phyloP scores from a whole-genome alignment of 2,329 filamentous ascomycete species.

The Helotiales sp. region DNA sequence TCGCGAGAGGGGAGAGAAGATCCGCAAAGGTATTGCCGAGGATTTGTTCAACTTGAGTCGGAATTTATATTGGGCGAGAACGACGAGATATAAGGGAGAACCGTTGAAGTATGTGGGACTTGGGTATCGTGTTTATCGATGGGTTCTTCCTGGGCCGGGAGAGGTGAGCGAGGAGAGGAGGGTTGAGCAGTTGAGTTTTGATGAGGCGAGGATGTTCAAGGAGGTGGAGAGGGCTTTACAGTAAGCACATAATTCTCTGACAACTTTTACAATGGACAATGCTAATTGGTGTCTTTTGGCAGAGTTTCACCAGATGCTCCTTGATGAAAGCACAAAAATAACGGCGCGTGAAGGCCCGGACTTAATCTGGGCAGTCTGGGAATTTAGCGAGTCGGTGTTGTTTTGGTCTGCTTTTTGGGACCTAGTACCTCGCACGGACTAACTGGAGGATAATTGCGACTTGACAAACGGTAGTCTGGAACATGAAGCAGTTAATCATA shows the following conservation, averaged over 20 bases:
- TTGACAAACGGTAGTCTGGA: no score
- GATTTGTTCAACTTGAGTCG: background rate
- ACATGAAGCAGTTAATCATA: no score
- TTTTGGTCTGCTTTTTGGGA: no score
- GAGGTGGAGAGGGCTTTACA: background rate
- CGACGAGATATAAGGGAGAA: background rate
- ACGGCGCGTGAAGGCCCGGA: no score
- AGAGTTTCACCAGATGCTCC: background rate
- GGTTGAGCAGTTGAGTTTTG: background rate
- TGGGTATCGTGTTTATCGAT: constrained; percentile 6
- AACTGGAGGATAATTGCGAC: no score
- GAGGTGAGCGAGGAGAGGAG: background rate
- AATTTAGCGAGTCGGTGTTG: no score
- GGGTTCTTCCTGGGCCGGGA: background rate
- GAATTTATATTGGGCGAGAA: background rate
- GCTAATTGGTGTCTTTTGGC: background rate
- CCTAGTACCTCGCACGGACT: no score
- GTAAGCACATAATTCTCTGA: background rate
- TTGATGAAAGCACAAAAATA: background rate
- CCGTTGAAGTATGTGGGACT: background rate
- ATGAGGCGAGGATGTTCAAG: background rate
- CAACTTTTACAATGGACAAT: background rate
- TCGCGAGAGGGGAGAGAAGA: background rate
- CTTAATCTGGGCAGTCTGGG: no score
- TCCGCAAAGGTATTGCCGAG: background rate